Evolutionary conservation across 805 yeast species (phyloP).

Genomic region (Peterozyma toletana): DNA sequence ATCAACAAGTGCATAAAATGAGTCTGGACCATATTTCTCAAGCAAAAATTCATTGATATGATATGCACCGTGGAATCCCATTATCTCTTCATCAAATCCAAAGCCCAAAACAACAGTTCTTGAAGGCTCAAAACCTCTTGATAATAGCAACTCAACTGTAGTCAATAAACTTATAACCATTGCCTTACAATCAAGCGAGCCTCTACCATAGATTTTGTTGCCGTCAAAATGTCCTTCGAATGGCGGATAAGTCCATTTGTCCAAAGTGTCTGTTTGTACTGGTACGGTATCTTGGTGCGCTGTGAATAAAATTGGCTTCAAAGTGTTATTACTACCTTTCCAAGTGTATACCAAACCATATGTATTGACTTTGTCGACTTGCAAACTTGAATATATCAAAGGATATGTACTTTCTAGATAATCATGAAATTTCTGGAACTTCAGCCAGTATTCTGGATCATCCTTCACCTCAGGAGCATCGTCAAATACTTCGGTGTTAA

Average conservation of each 20-base stretch:
- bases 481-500: constrained; percentile 52
- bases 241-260: constrained; percentile 62
- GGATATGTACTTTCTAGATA: constrained; percentile 54
- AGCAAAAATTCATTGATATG: constrained; percentile 25
- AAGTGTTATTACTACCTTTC: constrained; percentile 42
- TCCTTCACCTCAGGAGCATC: constrained; percentile 37
- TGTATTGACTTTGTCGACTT: constrained; percentile 34
- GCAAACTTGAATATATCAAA: constrained; percentile 38
- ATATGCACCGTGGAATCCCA: constrained; percentile 54
- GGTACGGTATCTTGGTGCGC: constrained; percentile 82
- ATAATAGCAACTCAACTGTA: constrained; percentile 47
- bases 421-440: constrained; percentile 40
- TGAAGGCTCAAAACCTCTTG: constrained; percentile 44
- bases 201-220: constrained; percentile 61
- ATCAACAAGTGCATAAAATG: constrained; percentile 60
- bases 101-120: constrained; percentile 57
- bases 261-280: constrained; percentile 46
- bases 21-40: constrained; percentile 48
- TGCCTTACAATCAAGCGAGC: constrained; percentile 67
- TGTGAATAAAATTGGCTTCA: constrained; percentile 59
- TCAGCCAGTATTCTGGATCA: constrained; percentile 45
- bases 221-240: constrained; percentile 61
- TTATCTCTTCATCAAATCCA: constrained; percentile 75
- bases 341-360: constrained; percentile 58
- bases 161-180: constrained; percentile 57